Base-by-base conservation (phyloP, 768 basidiomycete species). In the Boletus rex-veris region DNA sequence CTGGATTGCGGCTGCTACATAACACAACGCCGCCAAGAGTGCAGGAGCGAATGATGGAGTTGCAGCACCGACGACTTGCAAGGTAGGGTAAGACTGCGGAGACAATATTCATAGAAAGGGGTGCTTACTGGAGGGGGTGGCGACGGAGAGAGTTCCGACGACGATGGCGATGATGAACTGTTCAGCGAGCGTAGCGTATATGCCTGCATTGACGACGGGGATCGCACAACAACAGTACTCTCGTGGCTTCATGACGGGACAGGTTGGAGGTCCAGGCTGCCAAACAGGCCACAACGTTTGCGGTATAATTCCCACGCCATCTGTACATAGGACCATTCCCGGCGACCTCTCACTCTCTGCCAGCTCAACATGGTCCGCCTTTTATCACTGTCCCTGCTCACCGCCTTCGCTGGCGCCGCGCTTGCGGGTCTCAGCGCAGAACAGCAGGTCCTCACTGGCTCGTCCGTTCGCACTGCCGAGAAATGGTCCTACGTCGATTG, bases 201-300 rank as follows among this genome's bases (percentile, higher is more conserved):
- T 90, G 31, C 97, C 97, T 56, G 84, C 80, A 74, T 99, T 96
- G 58, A 93, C 77, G 45, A 93, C 73, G 9, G 95, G 95, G 54
- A 98, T 87, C 41, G 94, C 94, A 64, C 90, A 92, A 70, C 93
- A 97, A 65, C 93, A 97, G 66, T 93, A 95, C 45, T 92, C 86
- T 74, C 90, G 82, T 47, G 85, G 73, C 69, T 85, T 88, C 86
- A 89, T 87, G 65, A 31, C 52, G 44, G 28, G 46, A 26, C 28
- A 26, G 42, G 46, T 18, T 9, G 14, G 38, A 43, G 12, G 38
- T 8, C 9, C 21, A 24, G 21, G 51, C 48, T 52, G 53, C 2
- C 37, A 40, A 8, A 38, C 7, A 38, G 28, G 28, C 7, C 7
- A 28, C 28, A 8, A 28, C 28, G 28, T 28, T 28, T 2, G 8